These are phyloP conservation scores for Penicillium sp. DNA, from an alignment of 2,329 filamentous ascomycete species.

Conservation along the genomic window DNA sequence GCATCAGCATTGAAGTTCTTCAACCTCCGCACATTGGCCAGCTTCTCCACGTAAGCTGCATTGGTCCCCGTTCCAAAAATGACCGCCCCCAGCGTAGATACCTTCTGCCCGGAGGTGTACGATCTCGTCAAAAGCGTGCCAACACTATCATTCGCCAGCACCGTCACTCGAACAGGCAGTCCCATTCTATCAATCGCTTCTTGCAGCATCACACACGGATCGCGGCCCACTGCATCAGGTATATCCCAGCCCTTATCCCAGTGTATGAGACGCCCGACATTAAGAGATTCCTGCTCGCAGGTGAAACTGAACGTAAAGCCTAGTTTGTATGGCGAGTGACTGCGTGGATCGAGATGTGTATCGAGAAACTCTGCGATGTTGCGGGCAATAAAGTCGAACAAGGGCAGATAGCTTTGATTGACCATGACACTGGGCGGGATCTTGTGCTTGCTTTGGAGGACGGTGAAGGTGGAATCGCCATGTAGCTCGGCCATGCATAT, in stretches of 20 bases:
- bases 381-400: constrained; percentile 24
- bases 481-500: constrained; percentile 23
- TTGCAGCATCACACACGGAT: constrained; percentile 26
- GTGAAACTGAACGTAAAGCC: constrained; percentile 29
- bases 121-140: constrained; percentile 24
- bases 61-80: constrained; percentile 29
- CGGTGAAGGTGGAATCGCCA: constrained; percentile 22
- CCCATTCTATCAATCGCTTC: constrained; percentile 21
- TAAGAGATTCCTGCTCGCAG: constrained; percentile 23
- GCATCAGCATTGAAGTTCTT: too few species aligned
- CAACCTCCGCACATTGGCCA: neutral
- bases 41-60: constrained; percentile 23
- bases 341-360: neutral
- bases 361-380: constrained; percentile 16
- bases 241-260: constrained; percentile 30
- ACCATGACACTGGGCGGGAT: constrained; percentile 22
- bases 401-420: constrained; percentile 17
- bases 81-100: constrained; percentile 19
- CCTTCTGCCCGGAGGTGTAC: constrained; percentile 12
- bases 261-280: constrained; percentile 18
- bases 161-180: constrained; percentile 21
- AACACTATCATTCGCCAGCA: constrained; percentile 25
- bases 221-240: constrained; percentile 21
- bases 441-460: constrained; percentile 17
- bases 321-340: constrained; percentile 7